Base-by-base conservation (phyloP, 768 basidiomycete genomes). In the Lactarius akahatsu region DNA sequence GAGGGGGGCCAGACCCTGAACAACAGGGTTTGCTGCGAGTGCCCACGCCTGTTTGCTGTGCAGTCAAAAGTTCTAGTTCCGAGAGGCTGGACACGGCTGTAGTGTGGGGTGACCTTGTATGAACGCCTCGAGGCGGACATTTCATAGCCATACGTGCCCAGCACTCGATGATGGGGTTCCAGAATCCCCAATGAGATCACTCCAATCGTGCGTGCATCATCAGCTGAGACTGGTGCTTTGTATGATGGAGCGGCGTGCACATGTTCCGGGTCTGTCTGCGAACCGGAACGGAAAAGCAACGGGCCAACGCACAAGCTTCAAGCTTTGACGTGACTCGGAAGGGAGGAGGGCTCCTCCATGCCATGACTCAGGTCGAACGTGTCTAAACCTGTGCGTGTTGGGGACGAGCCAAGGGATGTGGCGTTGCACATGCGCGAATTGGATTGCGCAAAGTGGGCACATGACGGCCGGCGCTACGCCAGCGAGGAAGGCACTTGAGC, bases 401-500 rank as follows among this genome's bases (percentile, higher is more conserved):
- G 61, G 54, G 36, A 36, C 9, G 9, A 30, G 54, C 18, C 47
- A 54, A 16, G 38, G 40, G 61, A 54, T 54, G 61, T 62, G 61
- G 61, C 61, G 54, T 56, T 7, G 28, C 38, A 40, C 61, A 55
- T 62, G 61, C 54, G 40, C 52, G n/a, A 55, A 54, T 41, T 41
- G 54, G 36, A 38, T 41, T 23, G n/a, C 18, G 26, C n/a, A 26
- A 59, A 20, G 57, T 32, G 50, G 28, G 57, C 65, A 66, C 65
- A 58, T 63, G 65, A 66, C 40, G 40, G 3, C 38, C 41, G 65
- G 60, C 54, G 65, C 57, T 59, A 62, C 65, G 61, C 65, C 61
- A 41, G 20, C 50, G 34, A 34, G 54, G n/a, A 20, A 15, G 16
- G 63, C 11, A 58, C 38, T 40, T 23, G n/a, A 26, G 57, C 50